Conservation (phyloP, 192 early-diverging fungal species). For the Backusella parvicylindrica region DNA sequence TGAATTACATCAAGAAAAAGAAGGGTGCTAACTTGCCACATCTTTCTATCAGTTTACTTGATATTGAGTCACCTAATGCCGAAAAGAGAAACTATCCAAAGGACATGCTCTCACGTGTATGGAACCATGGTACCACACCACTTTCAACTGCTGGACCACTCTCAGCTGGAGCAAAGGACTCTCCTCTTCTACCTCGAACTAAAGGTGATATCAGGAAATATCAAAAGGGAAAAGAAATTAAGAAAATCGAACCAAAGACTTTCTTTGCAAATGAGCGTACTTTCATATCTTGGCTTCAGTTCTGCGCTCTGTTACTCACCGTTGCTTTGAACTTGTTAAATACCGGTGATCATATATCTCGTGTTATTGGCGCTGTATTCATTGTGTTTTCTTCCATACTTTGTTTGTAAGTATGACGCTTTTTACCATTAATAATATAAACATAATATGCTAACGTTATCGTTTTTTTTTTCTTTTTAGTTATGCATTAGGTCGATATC, state of each 20-base stretch:
- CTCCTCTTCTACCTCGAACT: neutral
- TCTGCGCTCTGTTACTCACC: constrained; percentile 67
- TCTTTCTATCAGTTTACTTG: neutral
- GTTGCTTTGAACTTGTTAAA: constrained; percentile 78
- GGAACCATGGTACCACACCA: neutral
- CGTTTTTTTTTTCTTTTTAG: constrained; percentile 10
- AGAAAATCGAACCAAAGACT: constrained; percentile 80
- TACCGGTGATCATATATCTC: constrained; percentile 55
- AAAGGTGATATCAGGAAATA: neutral
- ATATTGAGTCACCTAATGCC: no score
- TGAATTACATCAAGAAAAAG: neutral
- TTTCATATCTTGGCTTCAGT: constrained; percentile 82
- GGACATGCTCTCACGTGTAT: neutral
- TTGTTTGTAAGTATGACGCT: constrained; percentile 63
- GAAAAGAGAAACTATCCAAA: neutral
- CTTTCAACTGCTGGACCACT: neutral
- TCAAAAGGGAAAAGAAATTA: constrained; percentile 20
- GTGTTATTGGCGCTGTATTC: constrained; percentile 66
- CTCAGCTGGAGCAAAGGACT: neutral
- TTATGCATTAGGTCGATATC: constrained; percentile 29
- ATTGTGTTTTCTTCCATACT: constrained; percentile 68
- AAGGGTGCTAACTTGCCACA: neutral
- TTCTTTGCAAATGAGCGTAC: constrained; percentile 89
- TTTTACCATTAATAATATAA: neutral
- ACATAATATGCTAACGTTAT: neutral